Conservation (phyloP, 305 asterid genomes). For the Ilex paraguariensis region DNA sequence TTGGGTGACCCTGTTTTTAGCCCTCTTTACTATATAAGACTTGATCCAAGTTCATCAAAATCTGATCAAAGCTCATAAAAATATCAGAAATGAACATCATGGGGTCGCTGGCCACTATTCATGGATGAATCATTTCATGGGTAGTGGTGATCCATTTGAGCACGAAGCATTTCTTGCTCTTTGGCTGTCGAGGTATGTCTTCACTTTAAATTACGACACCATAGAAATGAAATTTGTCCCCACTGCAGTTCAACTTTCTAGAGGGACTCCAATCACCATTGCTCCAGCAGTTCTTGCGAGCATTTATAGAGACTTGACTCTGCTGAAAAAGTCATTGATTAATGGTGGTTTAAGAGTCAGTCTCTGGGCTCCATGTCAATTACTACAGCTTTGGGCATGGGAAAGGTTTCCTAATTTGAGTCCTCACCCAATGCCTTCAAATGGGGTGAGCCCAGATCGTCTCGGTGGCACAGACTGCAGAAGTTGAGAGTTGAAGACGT, state of each 20-base stretch:
- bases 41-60: not conserved
- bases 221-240: slow-evolving; percentile 14
- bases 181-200: slow-evolving; percentile 39
- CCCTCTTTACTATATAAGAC: not conserved
- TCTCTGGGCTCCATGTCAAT: slow-evolving; percentile 26
- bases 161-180: slow-evolving; percentile 38
- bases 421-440: slow-evolving; percentile 23
- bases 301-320: slow-evolving; percentile 24
- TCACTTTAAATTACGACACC: slow-evolving; percentile 10
- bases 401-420: slow-evolving; percentile 29
- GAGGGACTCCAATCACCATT: slow-evolving; percentile 31
- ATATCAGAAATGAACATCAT: not conserved
- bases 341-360: not conserved
- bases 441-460: slow-evolving; percentile 14
- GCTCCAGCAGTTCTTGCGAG: slow-evolving; percentile 37
- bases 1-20: slow-evolving; percentile 8
- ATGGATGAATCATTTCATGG: slow-evolving; percentile 31
- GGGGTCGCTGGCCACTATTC: too few species aligned
- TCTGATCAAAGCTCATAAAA: not conserved
- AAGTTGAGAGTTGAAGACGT: slow-evolving; percentile 12
- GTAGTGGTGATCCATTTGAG: slow-evolving; percentile 22
- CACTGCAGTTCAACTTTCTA: slow-evolving; percentile 27
- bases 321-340: slow-evolving; percentile 16
- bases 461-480: slow-evolving; percentile 25
- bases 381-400: slow-evolving; percentile 54